A percentile compares a stretch with the other conserved stretches of the same genome.
Evolutionary conservation across 164 flowering plant genomes (phyloP).

Genomic region (Paratinospora sagittata): DNA sequence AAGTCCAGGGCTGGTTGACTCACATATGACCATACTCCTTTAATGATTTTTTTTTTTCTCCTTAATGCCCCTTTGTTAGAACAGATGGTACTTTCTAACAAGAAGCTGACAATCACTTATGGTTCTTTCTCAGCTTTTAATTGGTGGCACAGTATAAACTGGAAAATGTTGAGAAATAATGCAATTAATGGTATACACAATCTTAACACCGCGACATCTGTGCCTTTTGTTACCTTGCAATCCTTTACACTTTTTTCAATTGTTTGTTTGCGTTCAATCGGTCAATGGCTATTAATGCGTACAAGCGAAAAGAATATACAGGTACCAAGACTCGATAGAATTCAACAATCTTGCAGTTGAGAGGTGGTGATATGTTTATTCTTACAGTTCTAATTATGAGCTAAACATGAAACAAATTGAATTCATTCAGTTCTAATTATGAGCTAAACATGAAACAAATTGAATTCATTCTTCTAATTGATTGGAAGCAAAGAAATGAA

Average conservation of each 20-base stretch:
- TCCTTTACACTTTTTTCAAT: too few species aligned
- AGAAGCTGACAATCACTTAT: neutral
- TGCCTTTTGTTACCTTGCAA: neutral
- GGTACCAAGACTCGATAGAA: too few species aligned
- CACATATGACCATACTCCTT: neutral
- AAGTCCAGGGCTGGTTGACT: neutral
- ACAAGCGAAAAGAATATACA: too few species aligned
- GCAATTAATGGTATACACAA: neutral
- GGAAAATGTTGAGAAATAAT: conserved; percentile 3
- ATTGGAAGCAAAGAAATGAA: too few species aligned
- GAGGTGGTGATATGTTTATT: neutral
- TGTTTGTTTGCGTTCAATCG: neutral
- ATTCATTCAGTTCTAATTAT: neutral
- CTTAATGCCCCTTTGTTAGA: neutral
- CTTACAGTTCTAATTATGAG: neutral
- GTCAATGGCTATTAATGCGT: neutral
- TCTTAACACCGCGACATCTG: neutral
- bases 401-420: too few species aligned
- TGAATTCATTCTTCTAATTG: neutral
- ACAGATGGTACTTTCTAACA: neutral
- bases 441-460: too few species aligned
- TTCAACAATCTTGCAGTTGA: too few species aligned
- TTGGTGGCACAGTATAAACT: neutral
- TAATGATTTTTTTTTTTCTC: neutral
- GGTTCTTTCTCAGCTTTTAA: neutral